Conservation (phyloP, 129 eudicot species). For the Tagetes erecta region DNA sequence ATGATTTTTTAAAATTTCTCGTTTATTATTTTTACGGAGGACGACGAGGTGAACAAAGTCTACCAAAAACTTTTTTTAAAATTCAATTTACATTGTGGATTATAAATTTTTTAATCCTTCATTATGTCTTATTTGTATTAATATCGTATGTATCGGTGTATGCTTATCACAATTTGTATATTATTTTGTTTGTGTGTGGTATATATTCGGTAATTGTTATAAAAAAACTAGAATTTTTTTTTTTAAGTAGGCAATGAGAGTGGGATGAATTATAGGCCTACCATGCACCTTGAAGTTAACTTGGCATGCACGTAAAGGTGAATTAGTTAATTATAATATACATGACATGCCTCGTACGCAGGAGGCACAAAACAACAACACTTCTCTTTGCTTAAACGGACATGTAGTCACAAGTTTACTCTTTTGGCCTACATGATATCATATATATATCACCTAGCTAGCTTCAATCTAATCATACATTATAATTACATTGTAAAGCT, state of each 20-base stretch:
- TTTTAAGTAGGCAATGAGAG: conserved; percentile 4
- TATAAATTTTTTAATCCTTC: too few species aligned
- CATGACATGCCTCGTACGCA: conserved; percentile 48
- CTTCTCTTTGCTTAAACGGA: conserved; percentile 52
- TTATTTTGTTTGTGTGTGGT: neutral
- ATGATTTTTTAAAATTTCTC: too few species aligned
- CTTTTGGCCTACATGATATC: conserved; percentile 11
- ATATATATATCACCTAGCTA: neutral
- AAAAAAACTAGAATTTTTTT: neutral
- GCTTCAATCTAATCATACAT: conserved; percentile 15
- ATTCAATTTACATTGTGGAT: too few species aligned
- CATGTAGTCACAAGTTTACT: conserved; percentile 19
- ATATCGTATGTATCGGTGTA: too few species aligned
- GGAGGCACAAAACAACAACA: conserved; percentile 76
- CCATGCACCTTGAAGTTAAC: conserved; percentile 41
- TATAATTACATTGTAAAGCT: neutral
- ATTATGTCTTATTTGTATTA: too few species aligned
- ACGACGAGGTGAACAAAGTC: too few species aligned
- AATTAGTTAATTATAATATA: conserved; percentile 33
- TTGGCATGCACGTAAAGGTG: conserved; percentile 81
- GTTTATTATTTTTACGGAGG: too few species aligned
- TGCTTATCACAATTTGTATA: neutral
- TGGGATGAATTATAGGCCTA: conserved; percentile 34
- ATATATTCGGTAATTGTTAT: neutral
- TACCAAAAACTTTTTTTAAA: too few species aligned